Percentiles rank a stretch among this genome's conserved stretches.
Conservation (phyloP, 768 basidiomycete genomes). For the Tricholomella constricta region DNA sequence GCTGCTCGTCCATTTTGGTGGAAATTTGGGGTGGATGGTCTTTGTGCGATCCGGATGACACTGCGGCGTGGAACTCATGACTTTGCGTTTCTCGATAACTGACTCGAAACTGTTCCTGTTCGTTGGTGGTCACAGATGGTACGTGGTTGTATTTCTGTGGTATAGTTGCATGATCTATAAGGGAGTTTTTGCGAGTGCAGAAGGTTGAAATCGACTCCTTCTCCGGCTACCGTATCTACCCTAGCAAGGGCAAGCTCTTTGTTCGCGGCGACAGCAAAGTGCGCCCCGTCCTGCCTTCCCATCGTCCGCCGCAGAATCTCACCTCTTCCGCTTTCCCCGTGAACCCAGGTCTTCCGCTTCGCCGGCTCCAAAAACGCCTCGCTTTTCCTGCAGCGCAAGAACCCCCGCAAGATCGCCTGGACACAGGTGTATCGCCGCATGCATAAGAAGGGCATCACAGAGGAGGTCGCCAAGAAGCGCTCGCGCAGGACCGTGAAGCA, state of each 20-base stretch:
- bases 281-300: conserved; percentile 18
- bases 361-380: conserved; percentile 90
- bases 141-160: conserved; percentile 19
- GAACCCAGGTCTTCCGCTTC: conserved; percentile 89
- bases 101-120: conserved; percentile 10
- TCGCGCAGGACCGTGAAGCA: conserved; percentile 96
- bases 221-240: conserved; percentile 98
- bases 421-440: conserved; percentile 91
- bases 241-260: conserved; percentile 93
- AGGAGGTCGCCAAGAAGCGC: conserved; percentile 99
- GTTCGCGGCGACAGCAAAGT: conserved; percentile 97
- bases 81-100: conserved; percentile 13
- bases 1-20: conserved; percentile 16
- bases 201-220: conserved; percentile 99
- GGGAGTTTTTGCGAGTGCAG: conserved; percentile 41
- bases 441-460: conserved; percentile 99
- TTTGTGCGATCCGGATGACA: conserved; percentile 37
- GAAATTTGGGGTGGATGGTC: conserved; percentile 44
- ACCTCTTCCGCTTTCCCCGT: too few species aligned
- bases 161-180: conserved; percentile 14
- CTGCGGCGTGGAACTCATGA: conserved; percentile 9
- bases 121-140: conserved; percentile 38
- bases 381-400: conserved; percentile 98
- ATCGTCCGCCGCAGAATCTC: not conserved
- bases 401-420: conserved; percentile 99